phyloP scores from a whole-genome alignment of 2,329 filamentous ascomycete genomes.

The Bipolaris victoriae region DNA sequence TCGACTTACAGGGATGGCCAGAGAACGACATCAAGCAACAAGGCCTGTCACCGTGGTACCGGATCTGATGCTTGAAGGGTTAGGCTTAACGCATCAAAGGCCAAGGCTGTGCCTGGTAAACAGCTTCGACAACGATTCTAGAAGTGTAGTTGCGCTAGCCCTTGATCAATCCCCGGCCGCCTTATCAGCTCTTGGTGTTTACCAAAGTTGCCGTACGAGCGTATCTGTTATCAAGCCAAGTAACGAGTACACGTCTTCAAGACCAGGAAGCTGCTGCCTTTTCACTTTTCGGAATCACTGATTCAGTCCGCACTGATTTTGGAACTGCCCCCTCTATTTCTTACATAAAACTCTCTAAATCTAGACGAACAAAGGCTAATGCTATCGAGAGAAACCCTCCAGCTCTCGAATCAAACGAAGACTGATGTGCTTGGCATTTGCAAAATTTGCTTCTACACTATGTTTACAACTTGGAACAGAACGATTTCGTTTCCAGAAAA shows the following conservation, averaged over 20 bases:
- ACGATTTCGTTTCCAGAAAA: too few relatives aligned
- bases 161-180: not conserved
- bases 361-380: too few relatives aligned
- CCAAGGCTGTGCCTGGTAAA: not conserved
- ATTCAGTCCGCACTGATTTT: too few relatives aligned
- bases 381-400: too few relatives aligned
- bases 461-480: too few relatives aligned
- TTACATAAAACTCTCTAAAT: too few relatives aligned
- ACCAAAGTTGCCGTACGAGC: not conserved
- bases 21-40: not conserved
- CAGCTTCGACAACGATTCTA: not conserved
- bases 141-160: not conserved
- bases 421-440: too few relatives aligned
- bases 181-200: not conserved
- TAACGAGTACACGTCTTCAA: not conserved
- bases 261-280: too few relatives aligned
- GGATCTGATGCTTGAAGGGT: not conserved
- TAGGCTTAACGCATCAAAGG: not conserved
- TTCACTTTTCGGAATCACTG: too few relatives aligned
- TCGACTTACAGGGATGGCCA: not conserved
- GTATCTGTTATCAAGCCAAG: not conserved
- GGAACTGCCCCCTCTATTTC: too few relatives aligned
- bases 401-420: too few relatives aligned
- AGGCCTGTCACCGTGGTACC: not conserved
- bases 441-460: too few relatives aligned